Conservation (phyloP, 2,329 filamentous ascomycete species). For the Penicillium brasilianum region DNA sequence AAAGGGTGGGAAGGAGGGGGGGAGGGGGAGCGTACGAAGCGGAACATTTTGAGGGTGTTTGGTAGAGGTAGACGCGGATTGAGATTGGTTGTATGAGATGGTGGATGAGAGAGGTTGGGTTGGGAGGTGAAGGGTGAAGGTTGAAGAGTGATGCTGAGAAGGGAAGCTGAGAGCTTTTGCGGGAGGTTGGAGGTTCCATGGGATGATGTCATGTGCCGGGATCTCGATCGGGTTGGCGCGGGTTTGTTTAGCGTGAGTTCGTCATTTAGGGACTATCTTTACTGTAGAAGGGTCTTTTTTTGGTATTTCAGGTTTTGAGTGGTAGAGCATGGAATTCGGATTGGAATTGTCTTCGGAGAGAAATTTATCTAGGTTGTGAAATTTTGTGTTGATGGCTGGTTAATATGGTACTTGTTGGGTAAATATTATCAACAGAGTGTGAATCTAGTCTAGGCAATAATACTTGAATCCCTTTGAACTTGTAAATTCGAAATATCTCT, state of each 20-base stretch:
- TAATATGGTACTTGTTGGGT: background rate
- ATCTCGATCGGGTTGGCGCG: slow-evolving; percentile 20
- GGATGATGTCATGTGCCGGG: slow-evolving; percentile 30
- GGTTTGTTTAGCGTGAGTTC: background rate
- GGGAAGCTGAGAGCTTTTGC: background rate
- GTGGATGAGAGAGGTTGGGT: too few relatives aligned
- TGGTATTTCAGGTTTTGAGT: background rate
- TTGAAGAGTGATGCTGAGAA: background rate
- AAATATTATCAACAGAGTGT: background rate
- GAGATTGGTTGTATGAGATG: background rate
- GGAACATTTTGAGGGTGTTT: slow-evolving; percentile 29
- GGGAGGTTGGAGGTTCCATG: slow-evolving; percentile 1
- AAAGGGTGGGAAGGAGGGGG: slow-evolving; percentile 1
- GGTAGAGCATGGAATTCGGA: background rate
- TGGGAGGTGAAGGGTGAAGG: too few relatives aligned
- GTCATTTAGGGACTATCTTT: too few relatives aligned
- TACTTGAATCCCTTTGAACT: too few relatives aligned
- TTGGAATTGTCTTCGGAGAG: background rate
- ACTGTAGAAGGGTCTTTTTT: too few relatives aligned
- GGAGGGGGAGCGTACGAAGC: slow-evolving; percentile 28
- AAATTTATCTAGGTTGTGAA: background rate
- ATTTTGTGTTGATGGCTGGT: background rate
- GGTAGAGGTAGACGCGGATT: background rate
- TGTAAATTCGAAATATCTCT: too few relatives aligned
- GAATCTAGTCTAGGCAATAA: too few relatives aligned